Evolutionary conservation across 2,329 filamentous ascomycete species (phyloP).

Genomic region (Scytalidium lignicola): DNA sequence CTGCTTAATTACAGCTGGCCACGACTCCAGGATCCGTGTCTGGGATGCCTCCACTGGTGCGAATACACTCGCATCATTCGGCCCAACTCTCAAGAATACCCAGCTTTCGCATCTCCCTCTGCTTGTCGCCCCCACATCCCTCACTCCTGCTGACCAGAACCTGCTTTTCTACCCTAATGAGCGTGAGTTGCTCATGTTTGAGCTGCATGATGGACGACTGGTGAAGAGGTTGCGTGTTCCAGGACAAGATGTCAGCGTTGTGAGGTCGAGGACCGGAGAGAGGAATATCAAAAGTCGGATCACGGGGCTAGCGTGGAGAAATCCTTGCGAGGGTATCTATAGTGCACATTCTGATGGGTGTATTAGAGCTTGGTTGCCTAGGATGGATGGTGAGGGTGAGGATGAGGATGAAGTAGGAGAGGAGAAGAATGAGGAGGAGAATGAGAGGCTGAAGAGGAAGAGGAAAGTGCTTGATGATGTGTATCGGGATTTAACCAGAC

Average conservation of each 20-base stretch:
- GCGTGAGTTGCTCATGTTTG: conserved; percentile 72
- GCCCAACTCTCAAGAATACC: conserved; percentile 72
- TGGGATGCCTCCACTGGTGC: conserved; percentile 79
- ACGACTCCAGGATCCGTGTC: conserved; percentile 79
- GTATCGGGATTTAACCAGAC: conserved; percentile 69
- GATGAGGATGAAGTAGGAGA: conserved; percentile 38
- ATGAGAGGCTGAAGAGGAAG: conserved; percentile 59
- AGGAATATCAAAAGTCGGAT: conserved; percentile 62
- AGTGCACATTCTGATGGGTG: conserved; percentile 80
- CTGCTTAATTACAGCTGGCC: conserved; percentile 73
- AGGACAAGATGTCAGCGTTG: conserved; percentile 46
- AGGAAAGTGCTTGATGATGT: conserved; percentile 75
- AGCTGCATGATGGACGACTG: conserved; percentile 71
- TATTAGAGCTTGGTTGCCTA: conserved; percentile 73
- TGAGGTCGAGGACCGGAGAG: conserved; percentile 42
- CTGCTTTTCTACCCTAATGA: conserved; percentile 78
- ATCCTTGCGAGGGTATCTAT: conserved; percentile 64
- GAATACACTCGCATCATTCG: conserved; percentile 86
- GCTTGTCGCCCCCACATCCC: conserved; percentile 55
- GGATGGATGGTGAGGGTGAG: conserved; percentile 46
- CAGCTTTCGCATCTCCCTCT: conserved; percentile 58
- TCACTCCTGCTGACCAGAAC: conserved; percentile 54
- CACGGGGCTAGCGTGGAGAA: conserved; percentile 70
- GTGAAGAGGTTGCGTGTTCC: conserved; percentile 66
- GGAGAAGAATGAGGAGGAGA: conserved; percentile 35